Conservation (phyloP, 2,329 filamentous ascomycete species). For the Diaporthe longicolla region DNA sequence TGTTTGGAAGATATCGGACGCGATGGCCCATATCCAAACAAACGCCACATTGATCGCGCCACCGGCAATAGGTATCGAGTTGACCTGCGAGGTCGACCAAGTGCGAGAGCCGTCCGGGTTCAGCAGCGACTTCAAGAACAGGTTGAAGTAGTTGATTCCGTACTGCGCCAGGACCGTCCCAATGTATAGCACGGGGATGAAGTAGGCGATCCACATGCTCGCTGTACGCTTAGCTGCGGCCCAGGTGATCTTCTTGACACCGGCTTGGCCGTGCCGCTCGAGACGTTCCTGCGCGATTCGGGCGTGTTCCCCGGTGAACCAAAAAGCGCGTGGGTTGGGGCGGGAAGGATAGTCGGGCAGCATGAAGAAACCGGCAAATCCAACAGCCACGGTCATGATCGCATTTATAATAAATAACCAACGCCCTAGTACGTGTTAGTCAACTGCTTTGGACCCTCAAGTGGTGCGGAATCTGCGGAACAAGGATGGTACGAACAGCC, state of each 20-base stretch:
- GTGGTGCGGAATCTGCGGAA: no score
- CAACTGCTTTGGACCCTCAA: no score
- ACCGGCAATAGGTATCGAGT: constrained; percentile 63
- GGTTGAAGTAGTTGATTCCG: constrained; percentile 61
- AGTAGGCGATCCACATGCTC: constrained; percentile 60
- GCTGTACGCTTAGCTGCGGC: constrained; percentile 60
- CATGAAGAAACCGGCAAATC: constrained; percentile 65
- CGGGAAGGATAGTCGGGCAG: constrained; percentile 58
- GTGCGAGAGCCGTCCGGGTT: constrained; percentile 57
- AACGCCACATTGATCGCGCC: constrained; percentile 64
- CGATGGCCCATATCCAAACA: constrained; percentile 68
- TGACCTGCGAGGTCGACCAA: constrained; percentile 61
- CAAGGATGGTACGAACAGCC: constrained; percentile 53
- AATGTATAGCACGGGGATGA: constrained; percentile 60
- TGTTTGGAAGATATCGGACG: constrained; percentile 64
- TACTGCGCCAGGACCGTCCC: constrained; percentile 61
- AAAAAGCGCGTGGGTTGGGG: constrained; percentile 58
- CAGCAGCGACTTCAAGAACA: constrained; percentile 58
- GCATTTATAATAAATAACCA: constrained; percentile 71
- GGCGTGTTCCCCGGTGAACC: constrained; percentile 60
- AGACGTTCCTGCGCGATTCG: constrained; percentile 60
- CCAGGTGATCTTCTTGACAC: constrained; percentile 61
- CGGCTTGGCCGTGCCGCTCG: constrained; percentile 59
- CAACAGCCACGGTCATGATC: constrained; percentile 66
- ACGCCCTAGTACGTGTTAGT: constrained; percentile 46